Conservation (phyloP, 768 basidiomycete genomes). For the Dentipellis fragilis region DNA sequence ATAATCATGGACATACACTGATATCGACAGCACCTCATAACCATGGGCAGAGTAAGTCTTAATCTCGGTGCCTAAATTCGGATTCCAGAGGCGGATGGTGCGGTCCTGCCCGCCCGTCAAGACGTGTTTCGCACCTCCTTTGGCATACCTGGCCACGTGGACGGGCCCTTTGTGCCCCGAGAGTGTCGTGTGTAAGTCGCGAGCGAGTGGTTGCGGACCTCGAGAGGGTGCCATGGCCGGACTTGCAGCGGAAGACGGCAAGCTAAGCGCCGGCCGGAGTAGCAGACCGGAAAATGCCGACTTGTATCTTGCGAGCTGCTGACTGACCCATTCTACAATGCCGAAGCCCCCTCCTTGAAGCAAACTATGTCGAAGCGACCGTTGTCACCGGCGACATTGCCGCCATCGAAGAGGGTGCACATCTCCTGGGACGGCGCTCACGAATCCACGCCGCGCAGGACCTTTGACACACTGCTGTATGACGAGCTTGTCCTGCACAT, state of each 20-base stretch:
- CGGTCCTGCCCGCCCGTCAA: conserved; percentile 93
- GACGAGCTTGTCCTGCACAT: conserved; percentile 70
- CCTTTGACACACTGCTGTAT: conserved; percentile 49
- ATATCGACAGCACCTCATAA: conserved; percentile 87
- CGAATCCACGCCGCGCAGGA: background rate
- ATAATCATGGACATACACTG: conserved; percentile 52
- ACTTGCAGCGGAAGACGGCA: background rate
- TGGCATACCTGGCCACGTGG: conserved; percentile 86
- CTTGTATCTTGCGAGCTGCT: background rate
- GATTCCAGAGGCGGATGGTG: conserved; percentile 86
- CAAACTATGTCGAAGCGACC: conserved; percentile 17
- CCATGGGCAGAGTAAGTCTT: conserved; percentile 88
- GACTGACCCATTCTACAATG: background rate
- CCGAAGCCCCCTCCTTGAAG: background rate
- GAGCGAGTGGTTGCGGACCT: conserved; percentile 38
- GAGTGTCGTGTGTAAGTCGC: conserved; percentile 55
- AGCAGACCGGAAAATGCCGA: background rate
- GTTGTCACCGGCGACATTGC: conserved; percentile 30
- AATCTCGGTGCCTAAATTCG: conserved; percentile 76
- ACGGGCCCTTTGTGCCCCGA: conserved; percentile 72
- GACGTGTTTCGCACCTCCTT: conserved; percentile 79
- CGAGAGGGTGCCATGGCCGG: conserved; percentile 24
- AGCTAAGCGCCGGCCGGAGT: background rate
- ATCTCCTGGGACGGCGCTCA: conserved; percentile 8
- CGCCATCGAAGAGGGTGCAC: conserved; percentile 49